Conservation (phyloP, 1,284 basidiomycete species). For the Cystobasidium pallidum region DNA sequence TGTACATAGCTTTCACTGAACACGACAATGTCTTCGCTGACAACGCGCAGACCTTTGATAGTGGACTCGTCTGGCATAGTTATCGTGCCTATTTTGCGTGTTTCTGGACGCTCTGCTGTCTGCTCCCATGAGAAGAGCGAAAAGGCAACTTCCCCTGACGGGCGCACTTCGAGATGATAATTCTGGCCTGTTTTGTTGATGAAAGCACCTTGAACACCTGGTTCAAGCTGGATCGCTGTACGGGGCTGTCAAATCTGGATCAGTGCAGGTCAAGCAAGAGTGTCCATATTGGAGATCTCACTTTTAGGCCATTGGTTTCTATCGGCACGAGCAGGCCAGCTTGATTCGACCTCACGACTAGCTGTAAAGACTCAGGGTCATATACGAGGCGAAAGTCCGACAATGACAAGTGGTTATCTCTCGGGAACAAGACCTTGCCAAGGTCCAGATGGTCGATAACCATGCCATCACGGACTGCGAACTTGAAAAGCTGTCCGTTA, state of each 20-base stretch:
- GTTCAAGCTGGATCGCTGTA: neutral
- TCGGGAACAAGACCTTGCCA: neutral
- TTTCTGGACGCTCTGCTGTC: neutral
- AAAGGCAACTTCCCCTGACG: neutral
- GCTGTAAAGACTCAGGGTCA: neutral
- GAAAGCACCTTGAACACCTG: neutral
- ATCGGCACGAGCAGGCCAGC: constrained; percentile 13
- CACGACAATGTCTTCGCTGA: constrained; percentile 34
- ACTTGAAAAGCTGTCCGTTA: constrained; percentile 26
- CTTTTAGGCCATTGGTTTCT: neutral
- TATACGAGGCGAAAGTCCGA: neutral
- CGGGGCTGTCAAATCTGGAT: neutral
- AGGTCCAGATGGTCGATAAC: constrained; percentile 26
- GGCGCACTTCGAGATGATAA: neutral
- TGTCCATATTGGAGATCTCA: neutral
- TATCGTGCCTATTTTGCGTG: neutral
- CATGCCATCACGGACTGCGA: constrained; percentile 25
- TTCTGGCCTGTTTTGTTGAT: constrained; percentile 5
- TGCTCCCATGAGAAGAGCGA: neutral
- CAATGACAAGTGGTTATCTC: neutral
- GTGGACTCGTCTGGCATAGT: constrained; percentile 14
- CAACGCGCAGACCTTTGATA: constrained; percentile 8
- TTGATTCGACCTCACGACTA: constrained; percentile 3
- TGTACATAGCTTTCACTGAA: constrained; percentile 18
- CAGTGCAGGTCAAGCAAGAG: neutral